Conservation (phyloP, 129 eudicot genomes). For the Artemisia tridentata region DNA sequence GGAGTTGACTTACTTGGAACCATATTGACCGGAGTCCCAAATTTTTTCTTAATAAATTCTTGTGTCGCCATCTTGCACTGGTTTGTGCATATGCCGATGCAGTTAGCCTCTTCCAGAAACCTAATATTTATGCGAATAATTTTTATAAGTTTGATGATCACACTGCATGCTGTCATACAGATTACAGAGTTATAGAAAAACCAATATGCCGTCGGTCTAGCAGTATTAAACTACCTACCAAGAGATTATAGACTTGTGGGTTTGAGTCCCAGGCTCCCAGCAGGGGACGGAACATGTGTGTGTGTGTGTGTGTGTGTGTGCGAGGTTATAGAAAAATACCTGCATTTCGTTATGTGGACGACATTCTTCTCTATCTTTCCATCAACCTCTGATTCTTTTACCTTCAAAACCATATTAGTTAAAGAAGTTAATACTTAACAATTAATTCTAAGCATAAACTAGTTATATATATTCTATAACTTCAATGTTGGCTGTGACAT, state of each 20-base stretch:
- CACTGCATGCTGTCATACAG: background rate
- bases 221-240: no score
- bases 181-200: background rate
- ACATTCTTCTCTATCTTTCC: conserved; percentile 81
- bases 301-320: no score
- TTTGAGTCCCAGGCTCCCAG: no score
- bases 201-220: no score
- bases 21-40: conserved; percentile 76
- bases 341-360: conserved; percentile 82
- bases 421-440: background rate
- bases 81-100: conserved; percentile 93
- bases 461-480: background rate
- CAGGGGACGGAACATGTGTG: no score
- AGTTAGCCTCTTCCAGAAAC: conserved; percentile 82
- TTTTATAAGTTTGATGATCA: conserved; percentile 12
- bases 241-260: no score
- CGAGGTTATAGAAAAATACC: conserved; percentile 37
- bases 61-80: conserved; percentile 93
- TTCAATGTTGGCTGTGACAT: background rate
- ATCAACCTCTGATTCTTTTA: conserved; percentile 73
- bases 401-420: conserved; percentile 37
- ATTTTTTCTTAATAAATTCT: conserved; percentile 63
- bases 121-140: conserved; percentile 28
- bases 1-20: conserved; percentile 78
- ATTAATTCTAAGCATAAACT: background rate